Conservation (phyloP, 305 asterid species). For the Solanum hybrid region DNA sequence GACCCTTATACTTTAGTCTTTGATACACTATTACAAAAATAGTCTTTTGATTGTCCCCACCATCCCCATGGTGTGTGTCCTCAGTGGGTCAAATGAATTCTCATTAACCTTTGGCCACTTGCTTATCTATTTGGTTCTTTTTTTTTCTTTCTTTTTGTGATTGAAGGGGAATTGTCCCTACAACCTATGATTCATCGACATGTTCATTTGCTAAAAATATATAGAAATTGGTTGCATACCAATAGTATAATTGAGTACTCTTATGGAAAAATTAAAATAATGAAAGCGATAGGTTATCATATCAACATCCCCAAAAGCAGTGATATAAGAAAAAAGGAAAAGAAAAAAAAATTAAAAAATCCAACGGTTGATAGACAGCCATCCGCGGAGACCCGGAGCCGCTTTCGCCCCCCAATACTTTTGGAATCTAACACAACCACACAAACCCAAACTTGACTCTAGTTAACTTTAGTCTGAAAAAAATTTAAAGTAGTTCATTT, state of each 20-base stretch:
- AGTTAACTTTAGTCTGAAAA: not conserved
- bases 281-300: conserved; percentile 5
- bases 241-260: not conserved
- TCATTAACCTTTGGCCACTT: not conserved
- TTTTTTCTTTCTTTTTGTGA: not conserved
- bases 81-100: not conserved
- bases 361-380: conserved; percentile 37
- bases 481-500: not conserved
- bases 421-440: conserved; percentile 52
- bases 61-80: not conserved
- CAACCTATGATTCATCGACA: not conserved
- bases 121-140: not conserved
- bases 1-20: not conserved
- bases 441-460: conserved; percentile 18
- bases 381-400: conserved; percentile 81
- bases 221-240: not conserved
- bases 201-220: not conserved
- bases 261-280: not conserved
- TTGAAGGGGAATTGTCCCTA: not conserved
- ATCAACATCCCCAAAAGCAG: not conserved
- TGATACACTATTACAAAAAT: not conserved
- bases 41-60: conserved; percentile 3
- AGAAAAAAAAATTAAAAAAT: not conserved
- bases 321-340: not conserved
- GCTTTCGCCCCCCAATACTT: conserved; percentile 51